Base-by-base conservation (phyloP, 352 stramenopile species). In the Peronospora belbahrii region DNA sequence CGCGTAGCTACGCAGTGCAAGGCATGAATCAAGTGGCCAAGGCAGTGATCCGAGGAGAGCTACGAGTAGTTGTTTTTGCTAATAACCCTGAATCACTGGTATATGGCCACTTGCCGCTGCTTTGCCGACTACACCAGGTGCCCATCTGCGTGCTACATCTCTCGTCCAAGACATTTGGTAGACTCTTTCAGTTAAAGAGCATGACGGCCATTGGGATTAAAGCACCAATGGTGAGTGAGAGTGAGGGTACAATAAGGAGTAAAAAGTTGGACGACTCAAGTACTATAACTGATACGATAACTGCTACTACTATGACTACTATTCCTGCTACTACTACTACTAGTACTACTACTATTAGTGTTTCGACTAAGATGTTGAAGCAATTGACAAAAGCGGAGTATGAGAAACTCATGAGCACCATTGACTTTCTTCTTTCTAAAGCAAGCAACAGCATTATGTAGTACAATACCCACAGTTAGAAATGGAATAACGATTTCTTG, bases 131-230 rank as follows among this genome's bases (percentile, higher is more conserved):
- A 33, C 75, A 85, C 48, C 43, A 59, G 11, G 68, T 90, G 19
- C 75, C 78, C 1, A 65, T 88, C 19, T 88, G 73, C 50, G 70
- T 88, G 53, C 47, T 90, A 42, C 75, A 83, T 37, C 19, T 85
- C 31, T 88, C 75, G 23, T 86, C 78, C 47, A 79, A 74, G 59
- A 65, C 60, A 9, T 65, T 90, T 23, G 78, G 78, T 24, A 45
- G 48, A 17, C 25, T 83, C 5, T 87, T 89, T 36, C 44, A 59
- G 30, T 59, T 86, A 42, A 67, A 74, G 33, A 87, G 61, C 37
- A 37, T 87, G 22, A 56, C 66, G 3, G 72, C 74, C 2, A 49
- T 89, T 6, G 74, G 70, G 2, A 66, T 88, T 27, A 63, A 56
- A 60, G 56, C 33, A 6, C 44, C 57, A 0, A 13, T 17, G 3